Evolutionary conservation across 2,329 filamentous ascomycete species (phyloP), one percentile per base, ranked within the genome.

Genomic region (Phialophora verrucosa): DNA sequence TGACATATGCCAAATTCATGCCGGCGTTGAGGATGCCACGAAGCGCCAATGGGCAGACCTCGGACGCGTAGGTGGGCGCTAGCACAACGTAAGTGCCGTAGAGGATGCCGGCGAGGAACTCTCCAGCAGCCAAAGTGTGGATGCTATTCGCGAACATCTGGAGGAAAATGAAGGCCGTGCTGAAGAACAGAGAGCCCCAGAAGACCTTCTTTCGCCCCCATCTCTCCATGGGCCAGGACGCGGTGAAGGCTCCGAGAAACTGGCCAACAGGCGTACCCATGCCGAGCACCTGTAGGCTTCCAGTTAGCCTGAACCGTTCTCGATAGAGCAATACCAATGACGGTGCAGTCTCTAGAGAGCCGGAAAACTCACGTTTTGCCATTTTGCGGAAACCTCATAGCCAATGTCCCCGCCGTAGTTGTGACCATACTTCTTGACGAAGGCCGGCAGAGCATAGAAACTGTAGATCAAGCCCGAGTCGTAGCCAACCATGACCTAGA

Each of bases 191-290:
- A 49, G 85, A 87, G n/a, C 73, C 80, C 65, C 90, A 85, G 67
- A 90, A 83, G 23, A 87, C 89, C 74, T 85, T 87, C 20, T 87
- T 82, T 74, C 89, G 89, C 20, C 87, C 87, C 71, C 88, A 87
- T 31, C 84, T 82, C 25, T 91, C 88, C 20, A 87, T 87, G 53
- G 89, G 77, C 76, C 82, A 87, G 44, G 88, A 89, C 73, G 88
- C 90, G 74, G 90, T 80, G 70, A 89, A 78, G 44, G 90, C 81
- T n/a, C 89, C 89, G 61, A 91, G 82, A 61, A 91, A 86, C 73
- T 89, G 86, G 44, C 89, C 89, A 20, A 84, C 83, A 62, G 83
- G 81, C 59, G 84, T 83, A 27, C 85, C 86, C 62, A 86, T 86
- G 3, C 80, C 81, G 3, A 88, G 72, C 0, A 80, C 35, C 35